Evolutionary conservation across 2,329 filamentous ascomycete genomes (phyloP), one percentile per base, ranked within the genome.

Genomic region (Colletotrichum plurivorum): DNA sequence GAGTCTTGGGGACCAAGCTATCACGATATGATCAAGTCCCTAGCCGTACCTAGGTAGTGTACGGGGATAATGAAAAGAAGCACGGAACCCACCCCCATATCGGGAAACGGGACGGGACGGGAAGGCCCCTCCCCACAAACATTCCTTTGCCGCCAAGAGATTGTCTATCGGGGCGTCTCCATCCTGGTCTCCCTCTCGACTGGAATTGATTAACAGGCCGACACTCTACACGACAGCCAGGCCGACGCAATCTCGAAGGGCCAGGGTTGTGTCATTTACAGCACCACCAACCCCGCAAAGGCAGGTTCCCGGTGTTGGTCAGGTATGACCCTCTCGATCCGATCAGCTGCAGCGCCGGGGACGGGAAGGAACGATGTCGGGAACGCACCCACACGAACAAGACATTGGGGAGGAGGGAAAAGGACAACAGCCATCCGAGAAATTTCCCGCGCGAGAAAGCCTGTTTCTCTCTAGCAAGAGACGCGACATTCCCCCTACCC

Each of bases 291-390:
- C 41, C 39, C 58, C 59, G 31, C 53, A 25, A 31, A 45, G 16
- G 51, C 52, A 43, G 36, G 18, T 7, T 39, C 20, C 59, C 59
- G 52, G 45, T 43, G 8, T 22, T 25, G 31, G 16, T 16, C 39
- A 56, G 43, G 56, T 55, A 36, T 36, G 10, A 10, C 41, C 16
- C 48, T 15, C 45, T 63, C 58, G 59, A 63, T 56, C 64, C 51
- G 59, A 63, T 56, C 45, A 48, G 52, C 31, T 55, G 51, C 59
- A 61, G 18, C 25, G 27, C 18, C 18, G 43, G 20, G 15, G 10
- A 16, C 52, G 39, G 41, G 52, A 36, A 10, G 10, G 27, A 25
- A 56, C 51, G 18, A 16, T 49, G 46, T 49, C 60, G 27, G 25
- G 41, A 43, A 12, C 22, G 41, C 60, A 48, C 45, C 36, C 18